Percentiles rank a stretch among this genome's conserved stretches.
phyloP scores from a whole-genome alignment of 768 basidiomycete genomes.

The Gymnopilus junonius region DNA sequence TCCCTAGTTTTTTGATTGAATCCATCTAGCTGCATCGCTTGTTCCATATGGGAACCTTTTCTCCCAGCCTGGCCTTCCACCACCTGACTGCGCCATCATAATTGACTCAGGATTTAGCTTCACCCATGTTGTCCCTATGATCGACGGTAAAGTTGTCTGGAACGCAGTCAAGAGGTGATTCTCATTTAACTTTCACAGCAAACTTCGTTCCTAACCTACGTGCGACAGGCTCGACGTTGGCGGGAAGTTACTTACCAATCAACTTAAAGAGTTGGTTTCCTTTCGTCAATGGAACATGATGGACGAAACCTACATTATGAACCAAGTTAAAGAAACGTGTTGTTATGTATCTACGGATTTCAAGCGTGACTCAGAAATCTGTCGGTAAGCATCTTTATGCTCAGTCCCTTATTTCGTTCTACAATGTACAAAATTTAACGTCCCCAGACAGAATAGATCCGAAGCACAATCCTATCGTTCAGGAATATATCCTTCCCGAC shows the following conservation, averaged over 20 bases:
- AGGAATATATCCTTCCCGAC: slow-evolving; percentile 92
- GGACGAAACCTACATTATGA: slow-evolving; percentile 94
- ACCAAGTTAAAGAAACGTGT: slow-evolving; percentile 88
- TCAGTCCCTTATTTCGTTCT: slow-evolving; percentile 2
- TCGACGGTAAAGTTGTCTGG: slow-evolving; percentile 78
- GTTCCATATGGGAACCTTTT: slow-evolving; percentile 80
- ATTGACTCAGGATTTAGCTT: slow-evolving; percentile 95
- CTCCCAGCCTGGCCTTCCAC: slow-evolving; percentile 45
- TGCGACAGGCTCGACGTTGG: slow-evolving; percentile 84
- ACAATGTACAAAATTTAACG: slow-evolving; percentile 20
- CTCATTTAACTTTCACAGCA: slow-evolving; percentile 4
- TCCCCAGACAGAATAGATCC: slow-evolving; percentile 49
- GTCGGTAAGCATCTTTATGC: slow-evolving; percentile 61
- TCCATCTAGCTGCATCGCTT: slow-evolving; percentile 71
- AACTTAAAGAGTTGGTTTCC: slow-evolving; percentile 91
- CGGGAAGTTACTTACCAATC: slow-evolving; percentile 94
- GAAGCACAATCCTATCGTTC: slow-evolving; percentile 69
- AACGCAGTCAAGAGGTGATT: slow-evolving; percentile 78
- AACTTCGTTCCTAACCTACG: slow-evolving; percentile 12
- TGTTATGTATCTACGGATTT: slow-evolving; percentile 85
- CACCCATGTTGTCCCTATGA: slow-evolving; percentile 87
- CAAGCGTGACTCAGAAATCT: slow-evolving; percentile 72
- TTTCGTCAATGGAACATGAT: slow-evolving; percentile 99
- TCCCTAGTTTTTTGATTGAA: slow-evolving; percentile 12
- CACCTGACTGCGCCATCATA: slow-evolving; percentile 79